Conservation (phyloP, 768 basidiomycete genomes). For the Trametes punicea region DNA sequence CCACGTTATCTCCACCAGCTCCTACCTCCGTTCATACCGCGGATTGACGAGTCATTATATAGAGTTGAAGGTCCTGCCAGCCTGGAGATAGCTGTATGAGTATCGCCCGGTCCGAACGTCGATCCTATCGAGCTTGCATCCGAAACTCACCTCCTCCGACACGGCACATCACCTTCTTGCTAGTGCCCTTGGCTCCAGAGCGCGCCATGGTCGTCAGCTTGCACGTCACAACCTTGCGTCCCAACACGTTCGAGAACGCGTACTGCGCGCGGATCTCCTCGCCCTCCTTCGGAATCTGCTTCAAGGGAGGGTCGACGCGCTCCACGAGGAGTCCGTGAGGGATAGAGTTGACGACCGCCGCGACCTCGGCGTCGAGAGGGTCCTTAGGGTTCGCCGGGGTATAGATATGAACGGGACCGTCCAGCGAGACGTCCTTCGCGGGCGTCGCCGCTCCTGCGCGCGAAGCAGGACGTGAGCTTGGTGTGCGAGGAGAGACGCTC, state of each 20-base stretch:
- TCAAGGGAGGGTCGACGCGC: conserved; percentile 76
- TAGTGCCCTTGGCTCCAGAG: conserved; percentile 42
- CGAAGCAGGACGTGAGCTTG: conserved; percentile 60
- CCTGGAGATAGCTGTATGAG: conserved; percentile 38
- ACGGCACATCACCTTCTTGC: conserved; percentile 88
- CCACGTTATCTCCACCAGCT: not conserved
- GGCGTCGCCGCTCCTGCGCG: conserved; percentile 66
- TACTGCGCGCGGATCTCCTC: conserved; percentile 85
- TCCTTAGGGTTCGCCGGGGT: conserved; percentile 64
- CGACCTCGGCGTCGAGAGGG: conserved; percentile 81
- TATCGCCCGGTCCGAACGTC: not conserved
- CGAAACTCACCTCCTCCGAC: conserved; percentile 72
- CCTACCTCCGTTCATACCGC: conserved; percentile 42
- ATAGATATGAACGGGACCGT: conserved; percentile 56
- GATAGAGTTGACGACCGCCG: conserved; percentile 68
- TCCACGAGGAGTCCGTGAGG: conserved; percentile 75
- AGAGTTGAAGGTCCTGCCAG: conserved; percentile 78
- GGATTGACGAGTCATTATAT: conserved; percentile 73
- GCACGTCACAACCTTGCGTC: conserved; percentile 74
- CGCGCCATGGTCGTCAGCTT: conserved; percentile 77
- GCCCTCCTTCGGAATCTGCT: conserved; percentile 59
- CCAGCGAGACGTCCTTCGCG: conserved; percentile 38
- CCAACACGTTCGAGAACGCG: conserved; percentile 69
- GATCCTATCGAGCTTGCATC: conserved; percentile 1
- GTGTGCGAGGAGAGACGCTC: conserved; percentile 46